These are phyloP conservation scores for Colletotrichum filicis DNA, from an alignment of 2,329 filamentous ascomycete genomes.

Conservation along the genomic window DNA sequence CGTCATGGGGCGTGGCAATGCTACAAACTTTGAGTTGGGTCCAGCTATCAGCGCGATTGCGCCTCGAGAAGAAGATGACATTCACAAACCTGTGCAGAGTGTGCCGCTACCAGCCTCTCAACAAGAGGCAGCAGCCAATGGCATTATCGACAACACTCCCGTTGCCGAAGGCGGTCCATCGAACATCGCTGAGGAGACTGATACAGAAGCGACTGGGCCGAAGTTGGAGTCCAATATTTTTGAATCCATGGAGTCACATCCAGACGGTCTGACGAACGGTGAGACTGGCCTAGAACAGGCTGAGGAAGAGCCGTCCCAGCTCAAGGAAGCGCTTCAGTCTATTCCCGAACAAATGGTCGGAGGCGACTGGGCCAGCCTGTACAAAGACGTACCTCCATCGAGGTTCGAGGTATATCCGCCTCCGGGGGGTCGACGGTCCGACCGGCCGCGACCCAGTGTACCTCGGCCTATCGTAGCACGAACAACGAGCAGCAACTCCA, in stretches of 20 bases:
- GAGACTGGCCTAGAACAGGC: conserved; percentile 15
- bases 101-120: conserved; percentile 7
- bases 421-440: conserved; percentile 57
- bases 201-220: conserved; percentile 44
- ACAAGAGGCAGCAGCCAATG: background rate
- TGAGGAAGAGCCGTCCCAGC: background rate
- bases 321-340: background rate
- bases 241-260: conserved; percentile 20
- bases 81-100: conserved; percentile 48
- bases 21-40: conserved; percentile 84
- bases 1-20: conserved; percentile 89
- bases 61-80: conserved; percentile 80
- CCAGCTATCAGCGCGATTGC: conserved; percentile 88
- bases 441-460: conserved; percentile 56
- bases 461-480: conserved; percentile 51
- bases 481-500: conserved; percentile 47
- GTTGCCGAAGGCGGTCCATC: background rate
- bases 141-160: background rate
- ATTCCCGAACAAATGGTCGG: background rate
- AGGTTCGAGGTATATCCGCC: conserved; percentile 85
- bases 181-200: conserved; percentile 43
- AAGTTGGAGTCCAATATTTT: conserved; percentile 36
- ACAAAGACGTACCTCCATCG: conserved; percentile 71
- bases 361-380: conserved; percentile 56
- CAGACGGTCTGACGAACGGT: background rate